A percentile compares a stretch with the other conserved stretches of the same genome.
phyloP scores from a whole-genome alignment of 306 rosid genomes.

The Cicer judaicum region DNA sequence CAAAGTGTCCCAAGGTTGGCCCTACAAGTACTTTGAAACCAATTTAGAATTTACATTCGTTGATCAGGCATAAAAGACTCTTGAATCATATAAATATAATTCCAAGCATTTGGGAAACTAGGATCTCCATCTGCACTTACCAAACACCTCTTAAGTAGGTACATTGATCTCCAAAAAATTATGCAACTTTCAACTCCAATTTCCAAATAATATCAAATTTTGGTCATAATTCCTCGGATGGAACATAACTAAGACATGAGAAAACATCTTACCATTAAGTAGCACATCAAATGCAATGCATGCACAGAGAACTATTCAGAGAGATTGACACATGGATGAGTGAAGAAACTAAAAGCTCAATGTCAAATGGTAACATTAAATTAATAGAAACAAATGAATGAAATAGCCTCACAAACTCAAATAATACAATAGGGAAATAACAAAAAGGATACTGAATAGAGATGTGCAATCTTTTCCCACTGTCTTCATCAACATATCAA shows the following conservation, averaged over 20 bases:
- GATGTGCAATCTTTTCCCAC: slow-evolving; percentile 97
- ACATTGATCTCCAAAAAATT: background rate
- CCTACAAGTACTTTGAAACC: slow-evolving; percentile 12
- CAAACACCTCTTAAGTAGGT: background rate
- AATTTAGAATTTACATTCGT: slow-evolving; percentile 1
- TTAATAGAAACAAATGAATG: slow-evolving; percentile 14
- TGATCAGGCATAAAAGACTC: background rate
- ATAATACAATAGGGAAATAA: slow-evolving; percentile 13
- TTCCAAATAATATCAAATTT: slow-evolving; percentile 3
- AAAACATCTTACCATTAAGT: slow-evolving; percentile 22
- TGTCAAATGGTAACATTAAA: slow-evolving; percentile 17
- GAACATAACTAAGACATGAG: slow-evolving; percentile 2
- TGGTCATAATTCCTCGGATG: slow-evolving; percentile 16
- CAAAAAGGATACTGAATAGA: slow-evolving; percentile 89
- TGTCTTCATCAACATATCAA: slow-evolving; percentile 85
- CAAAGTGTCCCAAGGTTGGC: too few relatives aligned
- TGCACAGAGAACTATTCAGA: background rate
- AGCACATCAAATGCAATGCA: slow-evolving; percentile 22
- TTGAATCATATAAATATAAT: slow-evolving; percentile 3
- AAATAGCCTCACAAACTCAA: slow-evolving; percentile 13
- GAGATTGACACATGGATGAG: slow-evolving; percentile 4
- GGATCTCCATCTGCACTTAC: slow-evolving; percentile 14
- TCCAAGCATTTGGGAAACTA: slow-evolving; percentile 23
- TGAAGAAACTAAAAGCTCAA: background rate
- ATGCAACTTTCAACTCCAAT: slow-evolving; percentile 8